phyloP scores from a whole-genome alignment of 108 stramenopile species.

The Fistulifera pelliculosa region DNA sequence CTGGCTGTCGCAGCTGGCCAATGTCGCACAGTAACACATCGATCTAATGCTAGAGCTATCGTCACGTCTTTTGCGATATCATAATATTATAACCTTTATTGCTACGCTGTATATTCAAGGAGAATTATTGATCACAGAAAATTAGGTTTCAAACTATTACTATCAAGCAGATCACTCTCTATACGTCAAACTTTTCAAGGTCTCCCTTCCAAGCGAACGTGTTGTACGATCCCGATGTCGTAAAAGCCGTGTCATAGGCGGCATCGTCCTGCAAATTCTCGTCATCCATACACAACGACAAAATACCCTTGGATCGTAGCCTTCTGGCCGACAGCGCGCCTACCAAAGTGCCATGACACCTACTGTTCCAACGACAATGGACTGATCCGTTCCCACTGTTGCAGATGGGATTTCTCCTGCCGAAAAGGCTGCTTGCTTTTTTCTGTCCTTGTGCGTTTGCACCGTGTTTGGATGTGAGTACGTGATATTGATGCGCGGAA shows the following conservation, averaged over 20 bases:
- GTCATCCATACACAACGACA: constrained; percentile 63
- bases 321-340: constrained; percentile 61
- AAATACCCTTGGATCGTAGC: constrained; percentile 29
- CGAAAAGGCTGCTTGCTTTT: background rate
- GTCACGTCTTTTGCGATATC: too few species aligned
- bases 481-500: background rate
- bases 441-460: background rate
- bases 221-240: constrained; percentile 27
- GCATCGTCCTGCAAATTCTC: constrained; percentile 62
- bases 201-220: constrained; percentile 62
- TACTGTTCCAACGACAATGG: constrained; percentile 65
- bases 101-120: too few species aligned
- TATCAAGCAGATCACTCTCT: too few species aligned
- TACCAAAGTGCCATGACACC: constrained; percentile 80
- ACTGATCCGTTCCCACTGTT: constrained; percentile 3
- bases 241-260: constrained; percentile 44
- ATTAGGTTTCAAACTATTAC: too few species aligned
- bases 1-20: too few species aligned
- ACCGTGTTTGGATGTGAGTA: background rate
- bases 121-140: too few species aligned
- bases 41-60: too few species aligned
- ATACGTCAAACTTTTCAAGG: constrained; percentile 86
- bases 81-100: too few species aligned
- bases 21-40: too few species aligned
- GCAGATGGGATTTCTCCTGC: background rate